phyloP scores from a whole-genome alignment of 2,329 filamentous ascomycete species.

The Colletotrichum lini region DNA sequence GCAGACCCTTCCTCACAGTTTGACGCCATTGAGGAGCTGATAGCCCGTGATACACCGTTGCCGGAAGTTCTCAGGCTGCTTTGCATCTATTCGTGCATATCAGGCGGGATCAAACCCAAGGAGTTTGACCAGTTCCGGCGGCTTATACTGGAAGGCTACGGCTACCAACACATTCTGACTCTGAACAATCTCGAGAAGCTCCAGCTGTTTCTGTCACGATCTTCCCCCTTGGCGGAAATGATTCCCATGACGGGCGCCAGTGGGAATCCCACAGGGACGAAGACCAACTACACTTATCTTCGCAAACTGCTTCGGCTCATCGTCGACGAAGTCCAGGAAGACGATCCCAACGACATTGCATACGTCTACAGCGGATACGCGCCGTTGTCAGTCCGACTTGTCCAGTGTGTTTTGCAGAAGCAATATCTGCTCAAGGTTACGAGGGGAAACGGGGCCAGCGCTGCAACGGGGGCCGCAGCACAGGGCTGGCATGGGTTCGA shows the following conservation, averaged over 20 bases:
- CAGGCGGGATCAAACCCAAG: slow-evolving; percentile 87
- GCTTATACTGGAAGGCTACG: slow-evolving; percentile 91
- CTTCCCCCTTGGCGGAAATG: slow-evolving; percentile 84
- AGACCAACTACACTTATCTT: slow-evolving; percentile 92
- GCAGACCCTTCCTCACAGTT: slow-evolving; percentile 91
- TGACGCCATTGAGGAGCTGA: slow-evolving; percentile 93
- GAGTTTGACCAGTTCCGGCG: slow-evolving; percentile 93
- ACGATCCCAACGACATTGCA: slow-evolving; percentile 93
- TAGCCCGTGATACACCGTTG: slow-evolving; percentile 86
- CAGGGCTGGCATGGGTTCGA: slow-evolving; percentile 96
- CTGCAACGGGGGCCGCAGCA: slow-evolving; percentile 63
- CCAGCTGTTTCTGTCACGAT: slow-evolving; percentile 84
- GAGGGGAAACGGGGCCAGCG: slow-evolving; percentile 69
- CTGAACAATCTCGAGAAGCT: slow-evolving; percentile 91
- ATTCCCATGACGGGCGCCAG: slow-evolving; percentile 79
- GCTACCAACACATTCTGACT: slow-evolving; percentile 94
- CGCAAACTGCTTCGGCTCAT: slow-evolving; percentile 90
- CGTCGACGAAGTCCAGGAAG: slow-evolving; percentile 96
- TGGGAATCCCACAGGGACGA: slow-evolving; percentile 74
- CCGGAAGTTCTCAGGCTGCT: slow-evolving; percentile 86
- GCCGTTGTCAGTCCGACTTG: slow-evolving; percentile 88
- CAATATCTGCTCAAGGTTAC: slow-evolving; percentile 81
- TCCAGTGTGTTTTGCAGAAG: slow-evolving; percentile 95
- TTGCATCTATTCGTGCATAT: slow-evolving; percentile 92
- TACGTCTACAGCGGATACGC: slow-evolving; percentile 99